Percentiles rank a stretch among this genome's conserved stretches.
Evolutionary conservation across 169 alveolate genomes (phyloP).

Genomic region (Fabrea salina): DNA sequence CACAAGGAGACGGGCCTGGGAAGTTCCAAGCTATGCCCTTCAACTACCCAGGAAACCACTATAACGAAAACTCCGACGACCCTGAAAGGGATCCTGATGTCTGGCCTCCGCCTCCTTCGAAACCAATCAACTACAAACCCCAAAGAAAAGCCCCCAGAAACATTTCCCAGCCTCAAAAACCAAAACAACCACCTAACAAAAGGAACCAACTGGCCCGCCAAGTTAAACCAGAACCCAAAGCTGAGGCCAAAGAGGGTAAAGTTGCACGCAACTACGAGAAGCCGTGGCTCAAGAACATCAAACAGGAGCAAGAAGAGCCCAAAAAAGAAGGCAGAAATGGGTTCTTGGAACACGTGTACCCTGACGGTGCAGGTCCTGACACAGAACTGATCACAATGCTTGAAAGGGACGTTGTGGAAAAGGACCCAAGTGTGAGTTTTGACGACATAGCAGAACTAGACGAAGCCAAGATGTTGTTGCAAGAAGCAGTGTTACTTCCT

Average conservation of each 20-base stretch:
- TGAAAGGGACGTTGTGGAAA: constrained; percentile 49
- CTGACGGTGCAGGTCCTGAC: constrained; percentile 71
- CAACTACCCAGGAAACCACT: not conserved
- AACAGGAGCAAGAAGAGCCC: not conserved
- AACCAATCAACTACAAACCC: not conserved
- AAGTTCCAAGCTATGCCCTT: constrained; percentile 14
- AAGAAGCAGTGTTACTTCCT: constrained; percentile 76
- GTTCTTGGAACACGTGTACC: constrained; percentile 50
- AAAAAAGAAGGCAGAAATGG: constrained; percentile 9
- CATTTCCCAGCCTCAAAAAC: constrained; percentile 6
- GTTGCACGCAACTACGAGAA: constrained; percentile 48
- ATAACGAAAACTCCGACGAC: not conserved
- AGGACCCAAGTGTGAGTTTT: constrained; percentile 67
- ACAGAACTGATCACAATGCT: constrained; percentile 60
- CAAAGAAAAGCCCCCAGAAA: not conserved
- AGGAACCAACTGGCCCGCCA: not conserved
- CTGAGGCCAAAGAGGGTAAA: constrained; percentile 20
- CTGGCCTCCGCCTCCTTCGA: constrained; percentile 28
- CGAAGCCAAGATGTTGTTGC: constrained; percentile 69
- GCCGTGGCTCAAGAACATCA: constrained; percentile 41
- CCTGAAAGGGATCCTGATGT: constrained; percentile 35
- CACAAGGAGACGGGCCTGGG: not conserved
- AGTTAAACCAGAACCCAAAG: constrained; percentile 16
- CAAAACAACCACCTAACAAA: constrained; percentile 6
- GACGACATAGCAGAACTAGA: constrained; percentile 81